Base-by-base conservation (phyloP, 1,284 basidiomycete species). In the Ceratobasidium theobromae region DNA sequence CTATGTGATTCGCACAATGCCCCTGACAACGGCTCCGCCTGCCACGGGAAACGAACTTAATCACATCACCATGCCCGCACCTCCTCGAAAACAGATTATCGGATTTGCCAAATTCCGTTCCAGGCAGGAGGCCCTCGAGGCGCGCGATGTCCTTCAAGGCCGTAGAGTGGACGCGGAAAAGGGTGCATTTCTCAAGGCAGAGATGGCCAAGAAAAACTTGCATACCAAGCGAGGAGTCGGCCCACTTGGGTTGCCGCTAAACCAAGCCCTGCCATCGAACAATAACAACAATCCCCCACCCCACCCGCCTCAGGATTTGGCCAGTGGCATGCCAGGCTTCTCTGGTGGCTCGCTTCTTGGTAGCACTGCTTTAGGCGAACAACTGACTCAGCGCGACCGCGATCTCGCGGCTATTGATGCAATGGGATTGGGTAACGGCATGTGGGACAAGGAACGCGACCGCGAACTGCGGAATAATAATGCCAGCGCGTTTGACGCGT, bases 201-300 rank as follows among this genome's bases (percentile, higher is more conserved):
- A 99, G 79, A 98, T 99, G 93, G 96, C 96, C 40, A 99, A 99
- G 86, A 99, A 99, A 84, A 98, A 99, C 74, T 77, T 99, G 49
- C 96, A 99, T 75, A 97, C 94, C 23, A 95, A 95, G 78, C 82
- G 93, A 43, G 91, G 90, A 0, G 87, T 90, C 25, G 89, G 89
- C n/a, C 84, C 84, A 11, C 74, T 77, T 1, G 75, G 79, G 12
- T 52, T 52, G 49, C 51, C 60, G 6, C 48, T 65, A 23, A 53
- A 46, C 35, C 49, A 53, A 27, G 60, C 51, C 33, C 11, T 65
- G 8, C 60, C 48, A 21, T 41, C 51, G 18, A 64, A 45, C 27
- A 52, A 53, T 32, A 53, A 41, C 28, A 62, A 52, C 51, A 21
- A n/a, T 27, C 48, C 48, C 14, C 33, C 25, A 40, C 14, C 49